Evolutionary conservation across 257 asterid genomes (phyloP).

Genomic region (Primulina tabacum): DNA sequence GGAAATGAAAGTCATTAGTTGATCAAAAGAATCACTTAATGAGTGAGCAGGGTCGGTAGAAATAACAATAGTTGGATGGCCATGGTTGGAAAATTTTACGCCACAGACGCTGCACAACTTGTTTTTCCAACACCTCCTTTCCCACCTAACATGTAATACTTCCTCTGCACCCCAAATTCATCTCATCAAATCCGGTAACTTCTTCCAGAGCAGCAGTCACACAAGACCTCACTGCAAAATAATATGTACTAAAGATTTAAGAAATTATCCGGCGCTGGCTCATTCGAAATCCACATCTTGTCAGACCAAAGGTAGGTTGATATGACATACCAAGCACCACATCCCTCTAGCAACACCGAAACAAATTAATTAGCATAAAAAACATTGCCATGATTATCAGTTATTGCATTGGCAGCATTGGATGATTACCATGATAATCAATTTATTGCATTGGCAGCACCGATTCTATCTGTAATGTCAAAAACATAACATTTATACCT

Average conservation of each 20-base stretch:
- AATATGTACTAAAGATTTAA: constrained; percentile 10
- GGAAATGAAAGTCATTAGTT: constrained; percentile 36
- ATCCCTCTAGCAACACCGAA: not conserved
- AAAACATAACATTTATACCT: too few relatives aligned
- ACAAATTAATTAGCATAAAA: not conserved
- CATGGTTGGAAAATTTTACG: constrained; percentile 60
- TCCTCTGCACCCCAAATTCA: constrained; percentile 53
- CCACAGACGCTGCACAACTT: constrained; percentile 83
- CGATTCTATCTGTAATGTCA: not conserved
- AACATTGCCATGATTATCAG: not conserved
- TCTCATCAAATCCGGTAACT: constrained; percentile 43
- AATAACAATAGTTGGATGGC: constrained; percentile 65
- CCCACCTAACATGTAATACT: constrained; percentile 75
- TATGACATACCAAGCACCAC: not conserved
- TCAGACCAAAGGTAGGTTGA: not conserved
- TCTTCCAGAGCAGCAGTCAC: constrained; percentile 32
- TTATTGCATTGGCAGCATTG: too few relatives aligned
- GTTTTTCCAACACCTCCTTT: constrained; percentile 90
- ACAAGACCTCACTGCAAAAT: constrained; percentile 51
- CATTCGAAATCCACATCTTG: not conserved
- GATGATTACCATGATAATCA: too few relatives aligned
- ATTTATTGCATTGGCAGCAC: not conserved
- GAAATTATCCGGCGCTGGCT: not conserved
- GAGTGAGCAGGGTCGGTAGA: constrained; percentile 84
- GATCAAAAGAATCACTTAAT: constrained; percentile 75